Evolutionary conservation across 2,329 filamentous ascomycete genomes (phyloP).

Genomic region (Elsinoe batatas): DNA sequence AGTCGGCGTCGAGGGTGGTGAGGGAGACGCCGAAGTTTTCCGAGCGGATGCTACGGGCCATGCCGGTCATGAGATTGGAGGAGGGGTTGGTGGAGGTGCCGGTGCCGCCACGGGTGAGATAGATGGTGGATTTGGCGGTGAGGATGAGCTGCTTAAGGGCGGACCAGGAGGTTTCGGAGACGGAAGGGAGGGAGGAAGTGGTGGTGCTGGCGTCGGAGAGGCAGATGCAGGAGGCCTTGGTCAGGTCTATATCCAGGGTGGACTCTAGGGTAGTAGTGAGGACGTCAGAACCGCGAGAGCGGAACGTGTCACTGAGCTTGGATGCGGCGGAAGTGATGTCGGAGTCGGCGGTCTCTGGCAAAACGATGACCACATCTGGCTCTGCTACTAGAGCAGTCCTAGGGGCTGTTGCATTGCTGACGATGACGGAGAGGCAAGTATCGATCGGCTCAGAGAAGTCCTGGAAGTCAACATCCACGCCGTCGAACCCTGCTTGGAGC

Average conservation of each 20-base stretch:
- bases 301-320: no score
- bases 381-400: neutral
- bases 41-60: slow-evolving; percentile 16
- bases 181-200: neutral
- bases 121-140: neutral
- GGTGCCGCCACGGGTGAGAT: slow-evolving; percentile 1
- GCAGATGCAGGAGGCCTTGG: neutral
- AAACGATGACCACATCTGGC: neutral
- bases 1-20: slow-evolving; percentile 11
- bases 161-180: neutral
- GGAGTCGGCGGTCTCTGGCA: neutral
- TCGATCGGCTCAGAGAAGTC: neutral
- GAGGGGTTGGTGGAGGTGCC: neutral
- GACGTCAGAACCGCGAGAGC: neutral
- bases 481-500: neutral
- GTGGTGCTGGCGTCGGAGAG: neutral
- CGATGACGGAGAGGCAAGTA: neutral
- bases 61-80: neutral
- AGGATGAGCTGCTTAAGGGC: neutral
- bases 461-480: neutral
- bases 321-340: neutral
- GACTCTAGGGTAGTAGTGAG: neutral
- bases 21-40: slow-evolving; percentile 15
- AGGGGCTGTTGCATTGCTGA: neutral
- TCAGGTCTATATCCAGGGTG: neutral